Evolutionary conservation across 805 yeast genomes (phyloP), one percentile per base, ranked within the genome.

Genomic region (Kockiozyma suomiensis): DNA sequence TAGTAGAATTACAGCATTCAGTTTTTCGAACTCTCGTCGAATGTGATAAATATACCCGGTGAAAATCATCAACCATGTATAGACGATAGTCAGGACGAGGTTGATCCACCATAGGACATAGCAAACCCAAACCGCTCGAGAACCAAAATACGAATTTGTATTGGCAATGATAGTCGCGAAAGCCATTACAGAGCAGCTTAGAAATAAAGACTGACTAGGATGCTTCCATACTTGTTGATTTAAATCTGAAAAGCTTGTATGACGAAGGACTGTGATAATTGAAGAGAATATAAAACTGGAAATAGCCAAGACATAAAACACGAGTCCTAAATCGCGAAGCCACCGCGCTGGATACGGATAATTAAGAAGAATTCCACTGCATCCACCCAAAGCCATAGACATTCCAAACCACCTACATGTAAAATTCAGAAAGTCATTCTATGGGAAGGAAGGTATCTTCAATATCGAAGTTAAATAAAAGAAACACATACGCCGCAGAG

Each of bases 311-410:
- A 80, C 86, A 76, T 85, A 90, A 78, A 84, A 80, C 4, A 88
- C 60, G 28, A 82, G 75, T 3, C 90, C 86, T 54, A 85, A 76
- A 2, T 79, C 70, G 47, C 74, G 68, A 38, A 87, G 74, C 91
- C 91, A 86, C 10, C 74, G 71, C 0, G 85, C 81, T 1, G 78
- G 79, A 68, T 82, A 87, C 0, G 96, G 90, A 71, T 86, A 90
- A 37, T 76, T 72, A 71, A 83, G 81, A 41, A 91, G 75, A 3
- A 88, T 74, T 41, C 81, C 72, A 3, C 88, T 76, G 1, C 89
- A 75, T 45, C 90, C 87, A 1, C 97, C 96, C 1, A 86, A 81
- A 1, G 96, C 96, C 96, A 91, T 90, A 13, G 85, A 81, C 50
- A 84, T 78, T 26, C 87, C 86, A 73, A 85, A 90, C 79, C 85